Percentiles rank a stretch among this genome's conserved stretches.
phyloP scores from a whole-genome alignment of 495 filamentous ascomycete species.

The Penicillium argentinense region DNA sequence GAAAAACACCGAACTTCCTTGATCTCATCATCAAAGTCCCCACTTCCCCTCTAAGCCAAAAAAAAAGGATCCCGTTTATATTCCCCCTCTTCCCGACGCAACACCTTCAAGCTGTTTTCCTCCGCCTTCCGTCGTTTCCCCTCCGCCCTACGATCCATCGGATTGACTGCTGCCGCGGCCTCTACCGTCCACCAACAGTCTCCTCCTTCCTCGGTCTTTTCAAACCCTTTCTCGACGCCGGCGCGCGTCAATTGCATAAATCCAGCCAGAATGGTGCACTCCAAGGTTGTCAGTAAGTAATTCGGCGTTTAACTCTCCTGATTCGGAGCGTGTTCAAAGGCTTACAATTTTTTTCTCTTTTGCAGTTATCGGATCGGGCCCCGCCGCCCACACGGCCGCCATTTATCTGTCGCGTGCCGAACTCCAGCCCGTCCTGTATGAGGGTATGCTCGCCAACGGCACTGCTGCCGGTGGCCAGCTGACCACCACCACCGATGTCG shows the following conservation, averaged over 20 bases:
- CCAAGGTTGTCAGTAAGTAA: conserved; percentile 73
- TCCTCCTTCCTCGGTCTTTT: conserved; percentile 40
- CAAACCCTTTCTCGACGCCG: conserved; percentile 40
- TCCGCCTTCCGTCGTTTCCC: conserved; percentile 66
- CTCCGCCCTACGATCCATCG: conserved; percentile 60
- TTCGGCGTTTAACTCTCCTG: not conserved
- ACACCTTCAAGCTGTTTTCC: conserved; percentile 79
- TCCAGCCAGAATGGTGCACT: conserved; percentile 65
- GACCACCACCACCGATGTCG: conserved; percentile 96
- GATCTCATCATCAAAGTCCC: conserved; percentile 19
- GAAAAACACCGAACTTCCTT: conserved; percentile 17
- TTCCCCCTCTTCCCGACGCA: conserved; percentile 7
- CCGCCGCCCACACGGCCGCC: conserved; percentile 94
- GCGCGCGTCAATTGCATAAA: conserved; percentile 40
- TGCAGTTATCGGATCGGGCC: conserved; percentile 83
- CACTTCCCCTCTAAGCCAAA: conserved; percentile 26
- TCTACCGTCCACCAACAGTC: conserved; percentile 60
- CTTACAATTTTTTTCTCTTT: conserved; percentile 15
- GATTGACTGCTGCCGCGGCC: conserved; percentile 62
- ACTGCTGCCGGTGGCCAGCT: conserved; percentile 95
- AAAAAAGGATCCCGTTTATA: conserved; percentile 22
- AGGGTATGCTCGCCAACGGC: conserved; percentile 96
- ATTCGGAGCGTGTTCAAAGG: not conserved
- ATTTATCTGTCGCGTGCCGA: conserved; percentile 95
- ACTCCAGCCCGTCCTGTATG: conserved; percentile 84